Conservation (phyloP, 73 alveolate species). For the Paramecium biaurelia region DNA sequence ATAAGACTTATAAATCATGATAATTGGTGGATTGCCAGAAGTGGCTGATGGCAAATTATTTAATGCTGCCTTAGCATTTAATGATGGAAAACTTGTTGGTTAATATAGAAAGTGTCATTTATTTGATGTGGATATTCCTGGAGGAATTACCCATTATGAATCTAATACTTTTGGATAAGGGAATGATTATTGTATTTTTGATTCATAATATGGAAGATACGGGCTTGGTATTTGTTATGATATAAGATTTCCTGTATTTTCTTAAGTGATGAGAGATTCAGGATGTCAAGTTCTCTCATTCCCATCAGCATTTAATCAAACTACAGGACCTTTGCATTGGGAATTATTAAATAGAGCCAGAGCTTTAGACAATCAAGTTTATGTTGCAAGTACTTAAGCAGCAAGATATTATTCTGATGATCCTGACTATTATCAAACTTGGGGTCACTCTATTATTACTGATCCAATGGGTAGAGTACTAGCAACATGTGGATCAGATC, state of each 20-base stretch:
- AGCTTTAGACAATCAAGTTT: slow-evolving; percentile 91
- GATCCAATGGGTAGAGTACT: slow-evolving; percentile 94
- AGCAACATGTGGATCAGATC: slow-evolving; percentile 76
- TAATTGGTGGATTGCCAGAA: slow-evolving; percentile 96
- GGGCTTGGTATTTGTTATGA: slow-evolving; percentile 97
- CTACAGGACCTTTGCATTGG: slow-evolving; percentile 96
- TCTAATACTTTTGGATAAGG: slow-evolving; percentile 91
- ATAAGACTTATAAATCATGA: slow-evolving; percentile 68
- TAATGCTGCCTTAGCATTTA: slow-evolving; percentile 85
- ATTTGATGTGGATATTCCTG: slow-evolving; percentile 93
- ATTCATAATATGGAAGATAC: slow-evolving; percentile 88
- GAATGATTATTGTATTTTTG: slow-evolving; percentile 72
- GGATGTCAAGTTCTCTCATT: slow-evolving; percentile 86
- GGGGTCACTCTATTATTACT: slow-evolving; percentile 87
- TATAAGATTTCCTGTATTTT: slow-evolving; percentile 92
- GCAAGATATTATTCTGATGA: slow-evolving; percentile 79
- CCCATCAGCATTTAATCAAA: slow-evolving; percentile 92
- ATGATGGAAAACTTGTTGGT: slow-evolving; percentile 85
- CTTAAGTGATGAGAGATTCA: slow-evolving; percentile 73
- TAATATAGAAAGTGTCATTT: slow-evolving; percentile 88
- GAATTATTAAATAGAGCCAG: slow-evolving; percentile 87
- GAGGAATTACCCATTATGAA: slow-evolving; percentile 82
- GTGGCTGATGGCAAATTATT: slow-evolving; percentile 72
- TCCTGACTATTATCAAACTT: slow-evolving; percentile 73
- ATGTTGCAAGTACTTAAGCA: slow-evolving; percentile 80